Base-by-base conservation (phyloP, 345 rosid species). In the Rhodomyrtus tomentosa region DNA sequence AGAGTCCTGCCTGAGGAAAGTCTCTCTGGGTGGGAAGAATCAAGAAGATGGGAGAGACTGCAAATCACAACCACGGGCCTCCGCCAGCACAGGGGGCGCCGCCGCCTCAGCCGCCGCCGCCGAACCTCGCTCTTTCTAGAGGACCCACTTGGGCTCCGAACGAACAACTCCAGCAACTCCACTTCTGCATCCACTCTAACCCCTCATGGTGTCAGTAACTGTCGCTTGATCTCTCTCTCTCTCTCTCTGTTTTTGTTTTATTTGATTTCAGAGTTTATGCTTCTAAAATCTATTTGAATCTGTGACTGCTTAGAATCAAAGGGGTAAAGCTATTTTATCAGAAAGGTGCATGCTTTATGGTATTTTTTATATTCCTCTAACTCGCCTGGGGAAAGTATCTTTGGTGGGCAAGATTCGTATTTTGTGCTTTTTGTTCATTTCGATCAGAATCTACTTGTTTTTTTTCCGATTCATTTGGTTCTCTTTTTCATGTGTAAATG, bases 141-240 rank as follows among this genome's bases (percentile, higher is more conserved):
- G 96, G 98, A 32, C 90, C 99, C 81, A 89, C 76, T 83, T 97
- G 96, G 96, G 48, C 91, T 84, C 99, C 99, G 12, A 91, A 91
- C 12, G 99, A 97, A 90, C 98, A 95, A 88, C 98, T 97, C 85
- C 95, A 88, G 84, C 98, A 95, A 79, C 98, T 97, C 84, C 92
- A 95, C 84, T 97, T 89, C 87, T 97, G 99, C 98, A 97, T 97
- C 98, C 95, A 95, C 88, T 96, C 99, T 85, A 97, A 97, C 83
- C 99, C 99, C 83, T 84, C 96, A 48, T 97, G 99, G 99, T 89
- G 99, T 96, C 83, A 93, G 98, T 95, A 87, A 83, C 90, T 89
- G 82, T 85, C 79, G 82, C 73, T 84, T 73, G 80, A 56, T 84
- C 27, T 81, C 52, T 59, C 76, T 21, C 56, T 58, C 32, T 3